Base-by-base conservation (phyloP, 352 stramenopile genomes). In the Globisporangium solare region DNA sequence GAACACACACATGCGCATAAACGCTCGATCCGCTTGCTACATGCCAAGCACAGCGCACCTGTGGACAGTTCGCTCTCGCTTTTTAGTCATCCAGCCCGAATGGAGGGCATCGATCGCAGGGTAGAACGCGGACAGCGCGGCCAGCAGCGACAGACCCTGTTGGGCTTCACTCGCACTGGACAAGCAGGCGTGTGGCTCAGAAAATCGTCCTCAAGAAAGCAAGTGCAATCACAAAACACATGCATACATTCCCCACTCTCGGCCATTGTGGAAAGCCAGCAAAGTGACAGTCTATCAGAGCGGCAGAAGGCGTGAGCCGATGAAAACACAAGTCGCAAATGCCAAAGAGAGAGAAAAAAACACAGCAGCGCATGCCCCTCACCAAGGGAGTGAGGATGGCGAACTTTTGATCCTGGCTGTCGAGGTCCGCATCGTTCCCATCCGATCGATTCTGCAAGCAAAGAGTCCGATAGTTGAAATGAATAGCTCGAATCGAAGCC, bases 91-190 rank as follows among this genome's bases (percentile, higher is more conserved):
- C 58, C 67, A 86, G 0, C 80, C 80, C 1, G 68, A 66, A 64
- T 92, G 83, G 20, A 92, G 71, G 8, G 81, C 71, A 35, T 89
- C 83, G 18, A 90, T 68, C 0, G 76, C 75, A 1, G 76, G 73
- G 47, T 91, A 92, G 63, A 92, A 92, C 1, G 83, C 83, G 1
- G 80, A 91, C 1, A 92, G 62, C 7, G 83, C 80, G 0, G 79
- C 83, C 42, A 92, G 56, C 24, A 92, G 58, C n/a, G 83, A 87
- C 12, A 92, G 45, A 2, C 83, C 83, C n/a, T 91, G 78, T 52
- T 92, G 81, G 5, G 81, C 83, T 58, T 89, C 81, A 60, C 76
- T 88, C 2, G 73, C 59, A 45, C 76, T 91, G 22, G 7, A 24
- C 5, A 35, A 48, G 14, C 10, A 58, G n/a, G 52, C 39, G 37